phyloP scores from a whole-genome alignment of 2,329 filamentous ascomycete genomes.

The Venturia nashicola region DNA sequence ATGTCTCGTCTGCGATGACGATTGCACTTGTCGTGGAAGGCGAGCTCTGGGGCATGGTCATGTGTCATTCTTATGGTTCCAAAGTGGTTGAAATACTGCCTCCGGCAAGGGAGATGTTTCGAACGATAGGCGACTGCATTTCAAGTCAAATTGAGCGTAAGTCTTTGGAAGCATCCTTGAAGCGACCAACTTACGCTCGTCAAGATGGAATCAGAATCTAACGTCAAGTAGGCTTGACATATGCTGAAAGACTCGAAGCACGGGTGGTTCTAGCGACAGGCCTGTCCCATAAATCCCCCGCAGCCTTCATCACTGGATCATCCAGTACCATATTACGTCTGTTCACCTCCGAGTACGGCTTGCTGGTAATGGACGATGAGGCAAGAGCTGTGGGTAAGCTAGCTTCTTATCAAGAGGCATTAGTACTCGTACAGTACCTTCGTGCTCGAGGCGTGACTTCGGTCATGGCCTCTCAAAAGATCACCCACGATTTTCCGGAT shows the following conservation, averaged over 20 bases:
- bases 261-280: background rate
- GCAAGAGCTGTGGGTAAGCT: background rate
- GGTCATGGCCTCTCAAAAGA: background rate
- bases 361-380: background rate
- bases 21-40: background rate
- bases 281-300: background rate
- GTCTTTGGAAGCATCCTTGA: background rate
- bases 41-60: background rate
- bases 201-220: background rate
- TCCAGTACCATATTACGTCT: background rate
- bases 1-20: background rate
- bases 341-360: background rate
- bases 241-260: background rate
- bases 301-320: background rate
- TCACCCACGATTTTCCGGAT: background rate
- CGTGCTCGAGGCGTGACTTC: background rate
- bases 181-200: background rate
- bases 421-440: background rate
- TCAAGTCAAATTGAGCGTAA: conserved; percentile 1
- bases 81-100: background rate
- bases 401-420: background rate
- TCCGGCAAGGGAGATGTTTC: background rate
- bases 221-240: background rate
- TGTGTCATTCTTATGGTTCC: background rate
- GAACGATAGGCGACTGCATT: background rate